Evolutionary conservation across 1,284 basidiomycete species (phyloP).

Genomic region (Cystobasidiaceae sp.): DNA sequence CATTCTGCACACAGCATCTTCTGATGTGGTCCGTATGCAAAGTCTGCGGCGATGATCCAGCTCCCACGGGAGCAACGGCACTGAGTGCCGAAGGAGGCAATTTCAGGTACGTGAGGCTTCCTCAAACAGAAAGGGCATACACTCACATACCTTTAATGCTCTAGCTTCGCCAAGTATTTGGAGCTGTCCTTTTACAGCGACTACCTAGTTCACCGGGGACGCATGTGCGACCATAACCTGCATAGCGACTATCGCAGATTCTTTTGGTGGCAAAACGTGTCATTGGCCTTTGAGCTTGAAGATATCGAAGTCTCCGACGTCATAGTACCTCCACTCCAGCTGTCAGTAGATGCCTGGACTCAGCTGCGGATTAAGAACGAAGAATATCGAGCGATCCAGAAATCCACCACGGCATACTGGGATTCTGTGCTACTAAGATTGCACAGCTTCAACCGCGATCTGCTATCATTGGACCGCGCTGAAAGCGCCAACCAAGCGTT

Average conservation of each 20-base stretch:
- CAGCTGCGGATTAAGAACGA: slow-evolving; percentile 82
- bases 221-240: slow-evolving; percentile 79
- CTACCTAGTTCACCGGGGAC: slow-evolving; percentile 52
- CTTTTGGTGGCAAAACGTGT: slow-evolving; percentile 65
- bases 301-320: slow-evolving; percentile 77
- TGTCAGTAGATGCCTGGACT: slow-evolving; percentile 76
- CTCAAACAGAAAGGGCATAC: too few relatives aligned
- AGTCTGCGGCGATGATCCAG: slow-evolving; percentile 61
- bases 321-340: slow-evolving; percentile 78
- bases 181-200: slow-evolving; percentile 88
- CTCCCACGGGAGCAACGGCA: slow-evolving; percentile 55
- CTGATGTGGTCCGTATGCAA: slow-evolving; percentile 91
- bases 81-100: slow-evolving; percentile 57
- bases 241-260: slow-evolving; percentile 90
- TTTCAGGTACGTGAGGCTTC: too few relatives aligned
- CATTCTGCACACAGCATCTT: slow-evolving; percentile 60
- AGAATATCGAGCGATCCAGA: slow-evolving; percentile 73
- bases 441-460: slow-evolving; percentile 51
- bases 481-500: slow-evolving; percentile 37
- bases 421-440: slow-evolving; percentile 53
- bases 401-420: slow-evolving; percentile 62
- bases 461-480: slow-evolving; percentile 34
- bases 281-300: slow-evolving; percentile 85
- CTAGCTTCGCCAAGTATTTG: slow-evolving; percentile 80
- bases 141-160: too few relatives aligned